Conservation (phyloP, 176 grass and related monocot species). For the Leersia perrieri region DNA sequence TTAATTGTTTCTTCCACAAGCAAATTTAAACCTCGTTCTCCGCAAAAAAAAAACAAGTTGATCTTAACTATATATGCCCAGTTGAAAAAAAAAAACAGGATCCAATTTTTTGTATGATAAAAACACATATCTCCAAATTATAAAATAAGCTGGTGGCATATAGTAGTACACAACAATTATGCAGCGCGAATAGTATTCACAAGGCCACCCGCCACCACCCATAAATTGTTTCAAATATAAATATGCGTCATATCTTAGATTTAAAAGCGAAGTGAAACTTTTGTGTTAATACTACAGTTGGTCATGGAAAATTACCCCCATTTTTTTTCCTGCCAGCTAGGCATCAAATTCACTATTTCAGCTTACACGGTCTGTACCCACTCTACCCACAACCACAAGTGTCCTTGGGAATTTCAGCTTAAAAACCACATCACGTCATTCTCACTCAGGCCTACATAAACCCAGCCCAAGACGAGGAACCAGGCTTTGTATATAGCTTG, state of each 20-base stretch:
- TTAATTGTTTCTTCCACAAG: not conserved
- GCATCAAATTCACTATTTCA: not conserved
- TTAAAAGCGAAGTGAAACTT: not conserved
- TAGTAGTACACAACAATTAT: not conserved
- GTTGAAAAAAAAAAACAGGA: not conserved
- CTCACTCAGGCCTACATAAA: not conserved
- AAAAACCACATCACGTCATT: too few species aligned
- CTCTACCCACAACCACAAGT: not conserved
- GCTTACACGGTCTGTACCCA: not conserved
- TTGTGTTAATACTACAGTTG: not conserved
- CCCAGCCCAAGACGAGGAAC: not conserved
- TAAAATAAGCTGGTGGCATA: not conserved
- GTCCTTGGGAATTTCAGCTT: not conserved
- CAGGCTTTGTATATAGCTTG: not conserved
- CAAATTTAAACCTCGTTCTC: too few species aligned
- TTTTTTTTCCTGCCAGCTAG: not conserved
- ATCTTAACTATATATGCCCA: not conserved
- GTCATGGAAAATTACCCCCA: not conserved
- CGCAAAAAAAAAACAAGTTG: too few species aligned
- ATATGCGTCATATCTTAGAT: not conserved
- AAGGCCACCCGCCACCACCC: too few species aligned
- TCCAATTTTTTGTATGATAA: not conserved
- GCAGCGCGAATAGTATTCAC: not conserved
- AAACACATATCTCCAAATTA: not conserved
- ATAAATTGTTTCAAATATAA: too few species aligned